phyloP scores from a whole-genome alignment of 1,284 basidiomycete species.

The Puccinia polysora region DNA sequence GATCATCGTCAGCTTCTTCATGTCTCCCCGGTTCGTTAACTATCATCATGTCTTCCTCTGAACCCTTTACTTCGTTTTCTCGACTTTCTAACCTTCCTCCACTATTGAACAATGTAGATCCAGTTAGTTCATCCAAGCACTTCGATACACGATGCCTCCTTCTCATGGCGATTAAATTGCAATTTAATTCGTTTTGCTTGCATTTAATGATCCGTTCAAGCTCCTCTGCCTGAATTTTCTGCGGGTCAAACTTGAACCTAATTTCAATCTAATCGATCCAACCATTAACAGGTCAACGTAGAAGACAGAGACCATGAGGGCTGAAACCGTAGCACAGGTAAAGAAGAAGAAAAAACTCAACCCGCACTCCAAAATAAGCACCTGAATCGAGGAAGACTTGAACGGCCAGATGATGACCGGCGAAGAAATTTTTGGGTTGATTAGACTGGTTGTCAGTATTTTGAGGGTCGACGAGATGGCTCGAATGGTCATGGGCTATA shows the following conservation, averaged over 20 bases:
- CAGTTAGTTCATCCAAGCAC: background rate
- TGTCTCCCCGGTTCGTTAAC: no score
- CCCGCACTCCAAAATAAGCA: slow-evolving; percentile 22
- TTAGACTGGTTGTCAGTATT: no score
- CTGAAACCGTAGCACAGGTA: background rate
- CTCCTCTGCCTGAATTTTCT: slow-evolving; percentile 5
- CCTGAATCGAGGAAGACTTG: background rate
- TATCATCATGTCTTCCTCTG: no score
- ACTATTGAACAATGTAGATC: no score
- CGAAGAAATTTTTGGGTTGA: slow-evolving; percentile 4
- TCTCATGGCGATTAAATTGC: background rate
- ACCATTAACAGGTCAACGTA: background rate
- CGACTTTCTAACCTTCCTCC: no score
- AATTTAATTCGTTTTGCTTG: slow-evolving; percentile 1
- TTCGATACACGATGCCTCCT: slow-evolving; percentile 1
- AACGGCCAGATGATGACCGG: background rate
- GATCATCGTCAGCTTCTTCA: background rate
- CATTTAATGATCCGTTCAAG: slow-evolving; percentile 22
- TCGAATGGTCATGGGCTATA: background rate
- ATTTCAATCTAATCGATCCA: slow-evolving; percentile 9
- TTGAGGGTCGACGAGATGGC: no score
- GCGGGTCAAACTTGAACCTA: background rate
- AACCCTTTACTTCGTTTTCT: no score
- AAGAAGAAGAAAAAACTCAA: slow-evolving; percentile 4
- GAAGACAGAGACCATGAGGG: background rate